A percentile compares a stretch with the other conserved stretches of the same genome.
phyloP scores from a whole-genome alignment of 306 rosid genomes.

The Cyamopsis tetragonoloba region DNA sequence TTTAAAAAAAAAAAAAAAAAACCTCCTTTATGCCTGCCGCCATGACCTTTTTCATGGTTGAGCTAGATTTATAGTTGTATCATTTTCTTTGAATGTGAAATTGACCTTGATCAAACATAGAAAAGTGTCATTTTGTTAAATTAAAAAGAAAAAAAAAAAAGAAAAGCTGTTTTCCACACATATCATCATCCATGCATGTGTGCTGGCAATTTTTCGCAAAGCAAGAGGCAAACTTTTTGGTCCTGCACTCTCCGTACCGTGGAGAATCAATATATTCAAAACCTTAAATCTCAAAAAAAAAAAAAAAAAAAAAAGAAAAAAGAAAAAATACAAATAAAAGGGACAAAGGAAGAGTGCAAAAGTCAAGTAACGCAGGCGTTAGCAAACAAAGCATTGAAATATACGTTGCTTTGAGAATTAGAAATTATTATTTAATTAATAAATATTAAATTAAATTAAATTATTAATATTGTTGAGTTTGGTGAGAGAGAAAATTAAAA shows the following conservation, averaged over 20 bases:
- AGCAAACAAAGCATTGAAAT: slow-evolving; percentile 41
- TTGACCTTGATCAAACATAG: slow-evolving; percentile 22
- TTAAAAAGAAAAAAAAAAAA: background rate
- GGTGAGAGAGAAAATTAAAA: background rate
- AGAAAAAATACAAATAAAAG: background rate
- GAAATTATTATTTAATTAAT: background rate
- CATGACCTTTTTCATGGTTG: background rate
- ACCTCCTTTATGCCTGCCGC: too few species aligned
- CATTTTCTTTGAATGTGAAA: slow-evolving; percentile 9
- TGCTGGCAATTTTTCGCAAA: slow-evolving; percentile 35
- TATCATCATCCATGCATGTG: slow-evolving; percentile 19
- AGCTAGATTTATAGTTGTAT: background rate
- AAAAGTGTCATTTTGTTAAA: background rate
- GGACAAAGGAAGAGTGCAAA: slow-evolving; percentile 31
- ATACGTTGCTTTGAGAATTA: background rate
- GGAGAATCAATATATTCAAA: slow-evolving; percentile 36
- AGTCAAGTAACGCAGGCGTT: slow-evolving; percentile 58
- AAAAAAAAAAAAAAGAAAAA: background rate
- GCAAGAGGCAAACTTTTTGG: slow-evolving; percentile 5
- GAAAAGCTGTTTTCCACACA: slow-evolving; percentile 4
- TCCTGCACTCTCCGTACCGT: slow-evolving; percentile 28
- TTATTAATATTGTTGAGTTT: too few species aligned
- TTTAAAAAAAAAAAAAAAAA: too few species aligned
- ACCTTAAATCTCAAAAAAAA: slow-evolving; percentile 3
- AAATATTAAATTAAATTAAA: too few species aligned